These are phyloP conservation scores for Coemansia sp. DNA, from an alignment of 192 early-diverging fungal species.

Conservation along the genomic window DNA sequence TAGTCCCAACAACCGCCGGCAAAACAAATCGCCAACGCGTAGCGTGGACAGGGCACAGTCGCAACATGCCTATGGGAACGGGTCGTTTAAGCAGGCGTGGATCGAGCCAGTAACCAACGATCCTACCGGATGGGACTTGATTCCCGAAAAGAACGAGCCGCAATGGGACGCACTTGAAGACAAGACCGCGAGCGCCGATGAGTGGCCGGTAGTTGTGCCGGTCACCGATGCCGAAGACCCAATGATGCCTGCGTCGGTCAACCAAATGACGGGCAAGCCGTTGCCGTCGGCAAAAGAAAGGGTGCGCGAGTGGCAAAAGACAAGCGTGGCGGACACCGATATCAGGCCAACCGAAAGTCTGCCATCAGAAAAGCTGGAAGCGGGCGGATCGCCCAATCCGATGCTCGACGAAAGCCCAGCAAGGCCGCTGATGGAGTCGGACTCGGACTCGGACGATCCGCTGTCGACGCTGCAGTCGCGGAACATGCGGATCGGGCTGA, in stretches of 20 bases:
- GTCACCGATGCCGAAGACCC: background rate
- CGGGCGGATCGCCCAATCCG: too few relatives aligned
- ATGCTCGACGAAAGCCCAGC: too few relatives aligned
- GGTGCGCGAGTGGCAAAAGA: slow-evolving; percentile 19
- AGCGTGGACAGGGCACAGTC: too few relatives aligned
- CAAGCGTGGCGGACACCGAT: background rate
- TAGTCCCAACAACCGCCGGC: too few relatives aligned
- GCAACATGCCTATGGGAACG: too few relatives aligned
- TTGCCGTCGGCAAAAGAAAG: slow-evolving; percentile 19
- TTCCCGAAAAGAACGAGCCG: too few relatives aligned
- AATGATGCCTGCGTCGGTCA: slow-evolving; percentile 35
- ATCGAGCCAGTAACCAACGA: too few relatives aligned
- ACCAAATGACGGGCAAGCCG: background rate
- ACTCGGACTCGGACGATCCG: slow-evolving; percentile 7
- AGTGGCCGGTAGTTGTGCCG: background rate
- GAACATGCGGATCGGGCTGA: background rate
- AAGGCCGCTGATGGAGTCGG: background rate
- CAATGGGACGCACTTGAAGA: too few relatives aligned
- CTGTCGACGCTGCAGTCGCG: slow-evolving; percentile 4
- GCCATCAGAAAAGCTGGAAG: background rate
- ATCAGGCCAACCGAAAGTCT: background rate
- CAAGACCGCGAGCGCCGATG: background rate
- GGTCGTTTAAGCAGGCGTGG: too few relatives aligned
- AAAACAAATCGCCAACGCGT: too few relatives aligned
- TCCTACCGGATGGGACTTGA: too few relatives aligned